Percentiles rank a stretch among this genome's conserved stretches.
Evolutionary conservation across 345 rosid genomes (phyloP).

Genomic region (Melastoma malabathricum): DNA sequence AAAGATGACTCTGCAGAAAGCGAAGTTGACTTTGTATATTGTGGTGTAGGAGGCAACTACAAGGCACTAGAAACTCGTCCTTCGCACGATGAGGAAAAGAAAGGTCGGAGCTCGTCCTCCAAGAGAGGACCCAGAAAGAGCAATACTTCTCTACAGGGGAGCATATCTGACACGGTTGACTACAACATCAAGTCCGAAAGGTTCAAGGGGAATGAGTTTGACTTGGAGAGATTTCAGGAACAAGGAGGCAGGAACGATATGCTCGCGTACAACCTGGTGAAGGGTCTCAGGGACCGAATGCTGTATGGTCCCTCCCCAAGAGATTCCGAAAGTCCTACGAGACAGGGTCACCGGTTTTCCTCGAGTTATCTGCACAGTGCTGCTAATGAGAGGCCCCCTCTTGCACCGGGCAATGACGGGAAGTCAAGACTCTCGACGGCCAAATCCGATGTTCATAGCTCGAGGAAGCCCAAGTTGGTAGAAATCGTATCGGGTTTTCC

Average conservation of each 20-base stretch:
- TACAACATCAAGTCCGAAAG: slow-evolving; percentile 46
- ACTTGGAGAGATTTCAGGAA: slow-evolving; percentile 38
- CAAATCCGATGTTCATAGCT: slow-evolving; percentile 4
- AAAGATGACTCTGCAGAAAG: slow-evolving; percentile 67
- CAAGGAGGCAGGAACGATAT: slow-evolving; percentile 47
- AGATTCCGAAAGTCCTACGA: slow-evolving; percentile 36
- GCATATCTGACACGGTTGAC: slow-evolving; percentile 76
- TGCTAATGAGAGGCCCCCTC: slow-evolving; percentile 45
- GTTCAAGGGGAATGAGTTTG: slow-evolving; percentile 36
- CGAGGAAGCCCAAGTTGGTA: slow-evolving; percentile 2
- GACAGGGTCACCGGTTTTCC: slow-evolving; percentile 12
- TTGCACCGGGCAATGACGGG: slow-evolving; percentile 29
- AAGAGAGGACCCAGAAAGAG: slow-evolving; percentile 30
- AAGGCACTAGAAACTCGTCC: slow-evolving; percentile 23
- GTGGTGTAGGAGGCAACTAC: slow-evolving; percentile 46
- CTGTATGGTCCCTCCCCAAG: slow-evolving; percentile 40
- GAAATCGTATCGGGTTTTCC: too few species aligned
- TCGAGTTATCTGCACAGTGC: slow-evolving; percentile 16
- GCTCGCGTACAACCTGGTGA: slow-evolving; percentile 45
- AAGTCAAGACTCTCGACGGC: slow-evolving; percentile 43
- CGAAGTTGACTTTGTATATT: slow-evolving; percentile 77
- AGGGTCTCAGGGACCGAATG: slow-evolving; percentile 53
- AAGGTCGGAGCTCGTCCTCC: slow-evolving; percentile 55
- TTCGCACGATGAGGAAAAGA: slow-evolving; percentile 29
- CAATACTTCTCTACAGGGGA: slow-evolving; percentile 56